These are phyloP conservation scores for Suillus alpinus DNA, from an alignment of 768 basidiomycete species.

Conservation along the genomic window DNA sequence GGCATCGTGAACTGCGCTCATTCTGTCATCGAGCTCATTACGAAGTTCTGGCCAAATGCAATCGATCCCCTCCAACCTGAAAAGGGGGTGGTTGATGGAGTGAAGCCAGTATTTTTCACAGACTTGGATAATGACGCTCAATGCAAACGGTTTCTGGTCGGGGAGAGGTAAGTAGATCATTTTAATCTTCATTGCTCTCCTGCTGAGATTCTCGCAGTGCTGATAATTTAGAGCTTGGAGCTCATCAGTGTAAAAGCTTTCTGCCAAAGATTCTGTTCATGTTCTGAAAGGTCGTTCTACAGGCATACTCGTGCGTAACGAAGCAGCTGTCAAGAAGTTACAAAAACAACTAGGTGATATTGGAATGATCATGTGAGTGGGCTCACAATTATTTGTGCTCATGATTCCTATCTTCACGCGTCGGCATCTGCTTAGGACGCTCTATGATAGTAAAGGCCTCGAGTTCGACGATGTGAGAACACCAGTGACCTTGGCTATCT, in stretches of 20 bases:
- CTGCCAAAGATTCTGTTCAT: background rate
- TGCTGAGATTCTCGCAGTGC: constrained; percentile 32
- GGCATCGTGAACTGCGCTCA: constrained; percentile 73
- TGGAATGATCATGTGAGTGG: constrained; percentile 56
- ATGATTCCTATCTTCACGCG: background rate
- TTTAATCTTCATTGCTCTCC: background rate
- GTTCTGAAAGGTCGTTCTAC: background rate
- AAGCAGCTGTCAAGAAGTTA: constrained; percentile 46
- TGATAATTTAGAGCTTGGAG: constrained; percentile 54
- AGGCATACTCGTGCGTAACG: constrained; percentile 73
- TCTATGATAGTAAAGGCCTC: constrained; percentile 31
- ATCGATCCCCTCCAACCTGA: constrained; percentile 62
- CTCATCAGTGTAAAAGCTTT: constrained; percentile 51
- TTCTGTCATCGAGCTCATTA: constrained; percentile 60
- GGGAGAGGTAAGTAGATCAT: constrained; percentile 35
- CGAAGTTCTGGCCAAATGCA: constrained; percentile 56
- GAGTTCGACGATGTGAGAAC: constrained; percentile 20
- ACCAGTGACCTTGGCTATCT: background rate
- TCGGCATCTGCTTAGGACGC: constrained; percentile 24
- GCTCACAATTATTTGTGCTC: background rate
- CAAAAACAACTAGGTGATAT: constrained; percentile 52
- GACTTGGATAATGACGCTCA: constrained; percentile 41
- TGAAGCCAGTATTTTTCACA: constrained; percentile 56
- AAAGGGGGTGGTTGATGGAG: constrained; percentile 49
- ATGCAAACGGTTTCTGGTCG: constrained; percentile 58